Evolutionary conservation across 495 filamentous ascomycete genomes (phyloP).

Genomic region (Penicillium longicatenatum): DNA sequence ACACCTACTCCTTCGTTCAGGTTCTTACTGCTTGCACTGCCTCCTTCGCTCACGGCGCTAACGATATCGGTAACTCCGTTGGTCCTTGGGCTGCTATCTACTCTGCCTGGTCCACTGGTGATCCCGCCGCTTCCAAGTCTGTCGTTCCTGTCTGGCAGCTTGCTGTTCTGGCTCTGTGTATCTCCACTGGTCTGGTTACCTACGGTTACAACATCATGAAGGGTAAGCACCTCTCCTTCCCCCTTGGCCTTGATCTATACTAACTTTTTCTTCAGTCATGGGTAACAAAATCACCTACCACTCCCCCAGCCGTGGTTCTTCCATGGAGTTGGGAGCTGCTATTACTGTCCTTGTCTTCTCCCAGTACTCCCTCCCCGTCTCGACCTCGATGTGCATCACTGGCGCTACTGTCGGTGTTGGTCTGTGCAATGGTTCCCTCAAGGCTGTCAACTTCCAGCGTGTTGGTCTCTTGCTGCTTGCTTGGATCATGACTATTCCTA

Average conservation of each 20-base stretch:
- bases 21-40: conserved; percentile 72
- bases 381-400: conserved; percentile 61
- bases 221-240: conserved; percentile 30
- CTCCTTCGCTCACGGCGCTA: conserved; percentile 79
- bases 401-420: conserved; percentile 60
- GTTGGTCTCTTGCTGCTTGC: conserved; percentile 53
- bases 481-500: conserved; percentile 67
- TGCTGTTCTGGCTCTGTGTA: conserved; percentile 52
- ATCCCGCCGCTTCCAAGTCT: conserved; percentile 47
- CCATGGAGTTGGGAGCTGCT: conserved; percentile 68
- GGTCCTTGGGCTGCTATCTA: conserved; percentile 74
- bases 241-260: neutral
- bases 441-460: conserved; percentile 65
- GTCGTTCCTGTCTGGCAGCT: conserved; percentile 62
- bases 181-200: conserved; percentile 59
- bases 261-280: conserved; percentile 47
- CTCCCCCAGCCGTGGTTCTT: conserved; percentile 60
- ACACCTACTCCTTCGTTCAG: conserved; percentile 76
- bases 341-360: conserved; percentile 67
- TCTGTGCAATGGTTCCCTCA: conserved; percentile 56
- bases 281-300: conserved; percentile 70
- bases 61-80: conserved; percentile 77
- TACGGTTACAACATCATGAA: conserved; percentile 75
- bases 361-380: conserved; percentile 61
- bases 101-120: conserved; percentile 61